Conservation (phyloP, 192 early-diverging fungal species). For the Coemansia sp. region DNA sequence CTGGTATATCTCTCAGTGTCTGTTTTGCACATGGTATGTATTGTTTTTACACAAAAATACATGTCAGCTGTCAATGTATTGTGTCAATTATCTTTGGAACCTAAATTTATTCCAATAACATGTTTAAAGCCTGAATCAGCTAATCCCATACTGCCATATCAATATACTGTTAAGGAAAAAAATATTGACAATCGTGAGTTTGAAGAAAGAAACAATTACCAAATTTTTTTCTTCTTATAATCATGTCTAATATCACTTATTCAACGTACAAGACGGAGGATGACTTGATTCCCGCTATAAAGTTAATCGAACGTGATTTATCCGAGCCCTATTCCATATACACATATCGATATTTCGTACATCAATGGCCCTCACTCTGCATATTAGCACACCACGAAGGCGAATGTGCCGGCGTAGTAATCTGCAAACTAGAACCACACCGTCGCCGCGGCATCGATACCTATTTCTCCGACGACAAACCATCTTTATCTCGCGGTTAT, state of each 20-base stretch:
- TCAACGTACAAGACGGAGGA: constrained; percentile 71
- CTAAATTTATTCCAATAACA: no score
- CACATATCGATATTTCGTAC: constrained; percentile 96
- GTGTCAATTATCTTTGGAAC: no score
- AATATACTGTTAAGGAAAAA: no score
- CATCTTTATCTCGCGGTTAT: constrained; percentile 72
- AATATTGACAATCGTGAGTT: neutral
- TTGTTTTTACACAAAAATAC: no score
- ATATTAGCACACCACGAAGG: constrained; percentile 65
- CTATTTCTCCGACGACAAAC: constrained; percentile 15
- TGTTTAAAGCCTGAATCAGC: no score
- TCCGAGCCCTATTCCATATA: constrained; percentile 98
- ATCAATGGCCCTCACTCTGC: constrained; percentile 89
- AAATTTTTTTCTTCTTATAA: neutral
- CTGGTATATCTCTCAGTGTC: no score
- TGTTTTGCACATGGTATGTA: no score
- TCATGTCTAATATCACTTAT: constrained; percentile 37
- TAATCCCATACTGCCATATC: no score
- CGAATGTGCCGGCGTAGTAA: constrained; percentile 81
- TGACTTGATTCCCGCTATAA: constrained; percentile 76
- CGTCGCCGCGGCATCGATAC: constrained; percentile 23
- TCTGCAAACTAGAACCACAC: constrained; percentile 82
- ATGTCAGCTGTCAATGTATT: no score
- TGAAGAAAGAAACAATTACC: neutral
- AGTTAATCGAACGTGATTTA: constrained; percentile 89